These are phyloP conservation scores for Exophiala oligosperma DNA, from an alignment of 2,329 filamentous ascomycete species.

Conservation along the genomic window DNA sequence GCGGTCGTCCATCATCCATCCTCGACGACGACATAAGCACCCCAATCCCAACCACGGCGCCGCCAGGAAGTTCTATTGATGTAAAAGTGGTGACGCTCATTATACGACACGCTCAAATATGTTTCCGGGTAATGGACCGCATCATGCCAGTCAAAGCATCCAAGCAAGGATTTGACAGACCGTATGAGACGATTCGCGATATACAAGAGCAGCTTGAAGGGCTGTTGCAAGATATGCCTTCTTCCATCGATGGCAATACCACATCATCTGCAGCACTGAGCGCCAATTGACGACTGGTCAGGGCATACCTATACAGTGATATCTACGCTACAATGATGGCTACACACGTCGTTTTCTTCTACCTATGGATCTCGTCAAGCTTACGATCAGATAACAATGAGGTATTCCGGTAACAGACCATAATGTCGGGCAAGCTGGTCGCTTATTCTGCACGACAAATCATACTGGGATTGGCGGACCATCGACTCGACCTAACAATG, in stretches of 20 bases:
- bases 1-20: slow-evolving; percentile 8
- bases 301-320: not conserved
- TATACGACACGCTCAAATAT: slow-evolving; percentile 4
- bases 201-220: not conserved
- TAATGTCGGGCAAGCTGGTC: not conserved
- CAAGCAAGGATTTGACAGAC: not conserved
- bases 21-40: slow-evolving; percentile 7
- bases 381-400: not conserved
- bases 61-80: not conserved
- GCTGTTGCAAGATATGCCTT: not conserved
- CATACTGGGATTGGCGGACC: not conserved
- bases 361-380: slow-evolving; percentile 5
- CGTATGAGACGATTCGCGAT: not conserved
- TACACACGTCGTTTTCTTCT: slow-evolving; percentile 1
- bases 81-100: not conserved
- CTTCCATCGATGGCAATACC: not conserved
- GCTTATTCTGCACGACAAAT: slow-evolving; percentile 6
- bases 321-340: slow-evolving; percentile 5
- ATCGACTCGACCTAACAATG: not conserved
- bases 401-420: not conserved
- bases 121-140: not conserved
- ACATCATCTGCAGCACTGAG: no score
- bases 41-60: not conserved
- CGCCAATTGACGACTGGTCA: not conserved
- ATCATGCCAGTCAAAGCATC: slow-evolving; percentile 2